Evolutionary conservation across 768 basidiomycete genomes (phyloP).

Genomic region (Pisolithus tinctorius): DNA sequence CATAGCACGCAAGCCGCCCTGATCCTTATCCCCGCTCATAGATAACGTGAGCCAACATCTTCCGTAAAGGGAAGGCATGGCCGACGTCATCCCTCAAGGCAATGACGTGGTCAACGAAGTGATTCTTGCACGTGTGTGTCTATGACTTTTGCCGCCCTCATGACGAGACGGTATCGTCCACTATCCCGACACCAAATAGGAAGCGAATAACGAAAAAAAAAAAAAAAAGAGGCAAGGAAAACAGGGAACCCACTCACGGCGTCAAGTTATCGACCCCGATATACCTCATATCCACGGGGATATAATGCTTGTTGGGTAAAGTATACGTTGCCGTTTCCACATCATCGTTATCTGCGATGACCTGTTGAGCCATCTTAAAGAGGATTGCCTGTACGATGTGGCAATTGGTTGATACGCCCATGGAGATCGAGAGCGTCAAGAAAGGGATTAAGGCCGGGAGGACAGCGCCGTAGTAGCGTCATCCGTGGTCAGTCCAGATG

Average conservation of each 20-base stretch:
- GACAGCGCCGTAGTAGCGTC: not conserved
- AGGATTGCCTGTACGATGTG: slow-evolving; percentile 64
- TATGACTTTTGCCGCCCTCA: too few relatives aligned
- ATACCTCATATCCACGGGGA: slow-evolving; percentile 80
- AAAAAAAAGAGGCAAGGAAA: not conserved
- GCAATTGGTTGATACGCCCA: too few relatives aligned
- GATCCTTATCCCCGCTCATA: too few relatives aligned
- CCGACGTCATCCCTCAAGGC: too few relatives aligned
- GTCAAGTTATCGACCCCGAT: slow-evolving; percentile 63
- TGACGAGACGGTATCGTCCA: too few relatives aligned
- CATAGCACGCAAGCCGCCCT: too few relatives aligned
- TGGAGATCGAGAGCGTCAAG: not conserved
- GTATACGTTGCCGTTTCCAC: slow-evolving; percentile 61
- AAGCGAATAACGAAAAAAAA: not conserved
- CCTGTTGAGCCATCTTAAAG: slow-evolving; percentile 77
- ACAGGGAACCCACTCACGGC: slow-evolving; percentile 39
- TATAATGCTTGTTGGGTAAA: slow-evolving; percentile 93
- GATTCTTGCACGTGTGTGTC: too few relatives aligned
- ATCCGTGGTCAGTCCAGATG: not conserved
- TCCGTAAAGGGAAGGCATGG: too few relatives aligned
- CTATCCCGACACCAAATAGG: too few relatives aligned
- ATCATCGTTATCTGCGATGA: slow-evolving; percentile 58
- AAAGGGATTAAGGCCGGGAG: not conserved
- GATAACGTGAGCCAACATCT: too few relatives aligned
- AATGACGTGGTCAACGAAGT: not conserved